These are phyloP conservation scores for Pseudevernia furfuracea DNA, from an alignment of 495 filamentous ascomycete species.

Conservation along the genomic window DNA sequence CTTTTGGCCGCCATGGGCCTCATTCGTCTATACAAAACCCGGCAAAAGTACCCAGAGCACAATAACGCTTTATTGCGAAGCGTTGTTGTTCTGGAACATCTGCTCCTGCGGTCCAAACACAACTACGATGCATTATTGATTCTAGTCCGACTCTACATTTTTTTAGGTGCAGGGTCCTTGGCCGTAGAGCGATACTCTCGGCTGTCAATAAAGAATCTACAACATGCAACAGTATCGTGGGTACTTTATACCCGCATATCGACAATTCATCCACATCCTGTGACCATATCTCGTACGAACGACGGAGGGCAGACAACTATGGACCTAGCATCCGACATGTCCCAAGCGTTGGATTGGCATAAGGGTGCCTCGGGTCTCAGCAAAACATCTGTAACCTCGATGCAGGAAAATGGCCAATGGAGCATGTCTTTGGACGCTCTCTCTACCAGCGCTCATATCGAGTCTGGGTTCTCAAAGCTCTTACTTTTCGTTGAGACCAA, in stretches of 20 bases:
- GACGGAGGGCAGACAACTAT: constrained; percentile 25
- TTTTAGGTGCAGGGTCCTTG: constrained; percentile 46
- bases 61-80: constrained; percentile 45
- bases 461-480: constrained; percentile 13
- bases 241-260: constrained; percentile 50
- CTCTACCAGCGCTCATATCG: constrained; percentile 1
- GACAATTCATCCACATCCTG: constrained; percentile 45
- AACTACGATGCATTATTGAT: constrained; percentile 52
- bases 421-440: constrained; percentile 19
- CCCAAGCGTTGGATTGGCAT: constrained; percentile 20
- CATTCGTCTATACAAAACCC: constrained; percentile 34
- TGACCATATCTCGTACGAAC: neutral
- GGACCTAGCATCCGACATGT: constrained; percentile 30
- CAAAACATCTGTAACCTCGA: constrained; percentile 1
- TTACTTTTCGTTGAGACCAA: constrained; percentile 20
- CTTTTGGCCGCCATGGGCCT: constrained; percentile 51
- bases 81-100: constrained; percentile 42
- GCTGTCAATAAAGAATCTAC: constrained; percentile 54
- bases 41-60: neutral
- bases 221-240: constrained; percentile 52
- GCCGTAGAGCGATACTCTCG: constrained; percentile 47
- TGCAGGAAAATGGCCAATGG: constrained; percentile 19
- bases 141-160: constrained; percentile 47
- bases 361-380: neutral
- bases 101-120: constrained; percentile 45